Conservation (phyloP, 2,329 filamentous ascomycete species). For the Fusarium ramigenum region DNA sequence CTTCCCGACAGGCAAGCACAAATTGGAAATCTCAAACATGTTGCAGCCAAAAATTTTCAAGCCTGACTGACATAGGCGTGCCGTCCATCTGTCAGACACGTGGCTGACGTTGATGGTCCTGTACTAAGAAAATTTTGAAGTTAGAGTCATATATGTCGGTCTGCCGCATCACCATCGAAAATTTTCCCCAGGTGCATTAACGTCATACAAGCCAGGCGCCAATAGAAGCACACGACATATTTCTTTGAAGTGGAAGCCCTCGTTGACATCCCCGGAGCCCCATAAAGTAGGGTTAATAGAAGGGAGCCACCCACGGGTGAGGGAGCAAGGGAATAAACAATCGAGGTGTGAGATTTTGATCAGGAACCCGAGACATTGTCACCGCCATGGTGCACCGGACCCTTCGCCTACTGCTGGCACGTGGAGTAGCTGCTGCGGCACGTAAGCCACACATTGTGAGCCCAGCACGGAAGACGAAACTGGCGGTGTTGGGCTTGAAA, state of each 20-base stretch:
- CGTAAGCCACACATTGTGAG: conserved; percentile 37
- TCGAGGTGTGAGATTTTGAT: conserved; percentile 29
- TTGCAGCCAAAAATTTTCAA: conserved; percentile 12
- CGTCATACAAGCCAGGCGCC: conserved; percentile 3
- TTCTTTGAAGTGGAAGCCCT: conserved; percentile 12
- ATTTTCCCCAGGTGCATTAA: background rate
- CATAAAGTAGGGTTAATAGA: conserved; percentile 26
- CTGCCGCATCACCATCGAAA: conserved; percentile 12
- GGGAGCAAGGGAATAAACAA: conserved; percentile 17
- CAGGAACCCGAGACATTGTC: conserved; percentile 45
- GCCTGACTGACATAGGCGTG: conserved; percentile 2
- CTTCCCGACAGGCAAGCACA: conserved; percentile 20
- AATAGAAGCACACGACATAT: conserved; percentile 12
- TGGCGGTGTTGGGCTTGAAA: conserved; percentile 39
- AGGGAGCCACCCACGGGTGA: conserved; percentile 16
- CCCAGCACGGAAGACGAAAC: conserved; percentile 34
- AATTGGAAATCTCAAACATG: conserved; percentile 8
- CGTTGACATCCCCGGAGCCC: conserved; percentile 21
- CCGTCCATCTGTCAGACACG: conserved; percentile 19
- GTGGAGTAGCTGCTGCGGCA: conserved; percentile 35
- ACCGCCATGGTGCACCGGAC: conserved; percentile 38
- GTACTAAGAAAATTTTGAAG: background rate
- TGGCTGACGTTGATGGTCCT: conserved; percentile 24
- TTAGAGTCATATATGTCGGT: conserved; percentile 18
- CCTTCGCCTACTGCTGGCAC: conserved; percentile 35